Base-by-base conservation (phyloP, 306 rosid species). In the Begonia masoniana region DNA sequence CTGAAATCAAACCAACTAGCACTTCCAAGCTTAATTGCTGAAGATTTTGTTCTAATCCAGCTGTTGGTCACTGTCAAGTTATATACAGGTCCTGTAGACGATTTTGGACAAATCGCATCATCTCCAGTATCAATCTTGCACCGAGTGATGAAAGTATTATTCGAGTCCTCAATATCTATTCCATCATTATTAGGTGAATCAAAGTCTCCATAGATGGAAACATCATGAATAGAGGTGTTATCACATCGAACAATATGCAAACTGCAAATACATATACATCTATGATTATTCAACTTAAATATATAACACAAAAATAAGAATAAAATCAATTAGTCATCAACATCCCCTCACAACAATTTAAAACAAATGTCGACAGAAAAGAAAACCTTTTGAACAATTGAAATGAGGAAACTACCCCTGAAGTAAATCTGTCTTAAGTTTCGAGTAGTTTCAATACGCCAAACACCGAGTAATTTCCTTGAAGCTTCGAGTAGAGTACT, bases 31-130 rank as follows among this genome's bases (percentile, higher is more conserved):
- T 89, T 89, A 65, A 89, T 85, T 17, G 97, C 97, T 8, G 87
- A 85, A 54, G 97, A 88, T 62, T 88, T 88, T 51, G 87, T 74
- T 47, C 94, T 76, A 58, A 89, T 89, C 95, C 95, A 89, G 76
- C 71, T 67, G 57, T 89, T 41, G 0, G 87, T 80, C 17, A 62
- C 94, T 0, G 87, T 89, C 15, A 89, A 70, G 64, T 85, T 85
- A 66, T 72, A 67, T 12, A 89, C 72, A 14, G 97, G 85, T 43
- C 85, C 83, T 10, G 80, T 66, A 57, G 43, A 80, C 10, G 97
- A 70, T 73, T 89, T 89, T 9, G 95, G 94, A 71, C 95, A 85
- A 61, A 89, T 82, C 15, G 94, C 97, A 76, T 89, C 97, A 60
- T 89, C 97, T 17, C 95, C 94, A 7, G 95, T 89, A 62, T 89